phyloP scores from a whole-genome alignment of 352 stramenopile genomes.

The Phytophthora sansomeana region DNA sequence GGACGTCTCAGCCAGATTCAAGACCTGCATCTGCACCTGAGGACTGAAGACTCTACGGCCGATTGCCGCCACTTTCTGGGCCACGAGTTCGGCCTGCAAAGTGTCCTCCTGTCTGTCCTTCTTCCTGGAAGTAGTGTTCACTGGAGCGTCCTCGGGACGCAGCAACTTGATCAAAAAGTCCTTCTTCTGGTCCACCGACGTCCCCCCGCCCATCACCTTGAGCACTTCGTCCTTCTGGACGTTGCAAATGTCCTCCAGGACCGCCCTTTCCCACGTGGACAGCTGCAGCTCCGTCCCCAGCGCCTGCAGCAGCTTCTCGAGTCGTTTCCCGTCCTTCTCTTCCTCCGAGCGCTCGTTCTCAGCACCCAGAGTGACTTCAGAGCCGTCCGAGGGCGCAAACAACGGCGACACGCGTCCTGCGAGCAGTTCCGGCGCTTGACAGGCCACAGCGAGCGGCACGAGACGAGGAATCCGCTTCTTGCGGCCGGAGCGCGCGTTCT shows the following conservation, averaged over 20 bases:
- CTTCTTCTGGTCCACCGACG: conserved; percentile 57
- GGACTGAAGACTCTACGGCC: conserved; percentile 62
- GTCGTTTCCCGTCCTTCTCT: conserved; percentile 4
- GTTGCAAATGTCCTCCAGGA: conserved; percentile 58
- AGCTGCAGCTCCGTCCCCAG: conserved; percentile 55
- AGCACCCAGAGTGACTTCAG: neutral
- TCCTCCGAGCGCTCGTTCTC: neutral
- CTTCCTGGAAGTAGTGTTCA: neutral
- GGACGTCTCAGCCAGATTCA: conserved; percentile 43
- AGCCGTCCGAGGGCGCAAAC: neutral
- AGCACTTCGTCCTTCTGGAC: conserved; percentile 48
- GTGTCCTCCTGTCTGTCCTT: conserved; percentile 15
- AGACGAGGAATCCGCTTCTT: conserved; percentile 38
- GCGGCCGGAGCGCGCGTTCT: conserved; percentile 1
- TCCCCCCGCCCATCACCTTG: conserved; percentile 31
- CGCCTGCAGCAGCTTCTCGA: conserved; percentile 46
- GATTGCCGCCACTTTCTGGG: conserved; percentile 63
- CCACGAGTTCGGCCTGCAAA: conserved; percentile 55
- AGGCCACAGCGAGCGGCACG: conserved; percentile 72
- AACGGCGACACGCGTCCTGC: conserved; percentile 38
- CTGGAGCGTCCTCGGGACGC: neutral
- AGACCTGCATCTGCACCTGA: conserved; percentile 61
- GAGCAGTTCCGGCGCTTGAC: conserved; percentile 54
- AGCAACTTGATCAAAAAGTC: conserved; percentile 41
- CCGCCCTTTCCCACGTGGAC: conserved; percentile 49